Evolutionary conservation across 306 rosid species (phyloP).

Genomic region (Lithocarpus polystachyus): DNA sequence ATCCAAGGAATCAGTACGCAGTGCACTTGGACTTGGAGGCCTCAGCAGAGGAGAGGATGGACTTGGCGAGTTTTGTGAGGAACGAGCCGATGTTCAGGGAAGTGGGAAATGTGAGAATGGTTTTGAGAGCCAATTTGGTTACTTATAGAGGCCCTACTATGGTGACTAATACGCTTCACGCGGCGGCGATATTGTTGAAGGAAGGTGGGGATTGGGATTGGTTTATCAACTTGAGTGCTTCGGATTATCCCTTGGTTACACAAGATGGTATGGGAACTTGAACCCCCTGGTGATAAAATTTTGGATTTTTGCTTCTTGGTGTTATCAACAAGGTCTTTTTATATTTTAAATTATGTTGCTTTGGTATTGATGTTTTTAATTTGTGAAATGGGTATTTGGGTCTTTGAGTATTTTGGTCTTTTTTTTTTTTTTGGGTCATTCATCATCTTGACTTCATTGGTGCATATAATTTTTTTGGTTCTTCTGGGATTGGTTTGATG

Average conservation of each 20-base stretch:
- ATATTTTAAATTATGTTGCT: not conserved
- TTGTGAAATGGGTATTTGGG: not conserved
- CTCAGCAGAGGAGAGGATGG: constrained; percentile 51
- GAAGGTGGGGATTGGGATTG: constrained; percentile 79
- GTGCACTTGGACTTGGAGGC: constrained; percentile 80
- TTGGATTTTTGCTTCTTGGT: not conserved
- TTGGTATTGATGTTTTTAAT: not conserved
- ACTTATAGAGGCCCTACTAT: constrained; percentile 74
- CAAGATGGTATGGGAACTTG: constrained; percentile 53
- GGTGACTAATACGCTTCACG: constrained; percentile 75
- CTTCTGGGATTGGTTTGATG: constrained; percentile 6
- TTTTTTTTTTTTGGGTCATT: not conserved
- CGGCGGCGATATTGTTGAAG: constrained; percentile 63
- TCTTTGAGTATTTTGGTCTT: not conserved
- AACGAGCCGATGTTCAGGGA: constrained; percentile 46
- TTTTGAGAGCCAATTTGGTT: constrained; percentile 65
- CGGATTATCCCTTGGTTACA: constrained; percentile 74
- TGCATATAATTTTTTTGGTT: not conserved
- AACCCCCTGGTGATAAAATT: not conserved
- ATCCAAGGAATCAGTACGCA: constrained; percentile 63
- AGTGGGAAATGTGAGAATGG: constrained; percentile 53
- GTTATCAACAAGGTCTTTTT: not conserved
- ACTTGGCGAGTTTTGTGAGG: constrained; percentile 46
- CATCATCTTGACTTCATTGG: not conserved
- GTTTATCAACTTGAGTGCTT: constrained; percentile 74